A percentile compares a stretch with the other conserved stretches of the same genome.
These are phyloP conservation scores for Graphium sp. DNA, from an alignment of 2,329 filamentous ascomycete genomes.

Conservation along the genomic window DNA sequence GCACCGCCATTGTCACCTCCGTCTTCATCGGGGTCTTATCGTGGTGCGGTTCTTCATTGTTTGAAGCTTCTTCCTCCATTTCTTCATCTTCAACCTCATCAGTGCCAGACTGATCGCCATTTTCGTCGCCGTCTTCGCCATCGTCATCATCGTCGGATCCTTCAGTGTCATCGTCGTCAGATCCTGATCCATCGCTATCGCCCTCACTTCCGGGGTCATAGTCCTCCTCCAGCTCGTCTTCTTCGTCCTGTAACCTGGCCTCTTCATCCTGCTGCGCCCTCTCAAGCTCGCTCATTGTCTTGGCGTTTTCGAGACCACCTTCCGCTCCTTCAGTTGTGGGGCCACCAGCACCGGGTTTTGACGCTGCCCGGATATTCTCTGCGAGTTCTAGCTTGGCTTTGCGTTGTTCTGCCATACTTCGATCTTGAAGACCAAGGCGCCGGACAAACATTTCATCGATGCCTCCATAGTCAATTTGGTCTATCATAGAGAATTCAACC, in stretches of 20 bases:
- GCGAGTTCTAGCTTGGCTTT: slow-evolving; percentile 46
- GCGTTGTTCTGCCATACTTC: slow-evolving; percentile 51
- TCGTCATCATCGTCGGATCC: slow-evolving; percentile 23
- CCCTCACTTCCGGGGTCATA: slow-evolving; percentile 46
- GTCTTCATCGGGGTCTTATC: slow-evolving; percentile 26
- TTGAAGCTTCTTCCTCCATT: slow-evolving; percentile 11
- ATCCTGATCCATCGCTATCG: slow-evolving; percentile 39
- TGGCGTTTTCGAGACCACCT: slow-evolving; percentile 16
- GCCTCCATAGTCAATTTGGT: slow-evolving; percentile 48
- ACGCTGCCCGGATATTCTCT: slow-evolving; percentile 35
- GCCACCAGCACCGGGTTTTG: slow-evolving; percentile 19
- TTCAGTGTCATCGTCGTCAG: slow-evolving; percentile 33
- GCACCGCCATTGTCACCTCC: neutral
- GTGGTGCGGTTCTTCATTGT: slow-evolving; percentile 8
- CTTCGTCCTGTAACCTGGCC: slow-evolving; percentile 37
- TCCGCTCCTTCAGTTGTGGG: slow-evolving; percentile 16
- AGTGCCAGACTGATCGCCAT: slow-evolving; percentile 16
- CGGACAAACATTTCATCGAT: slow-evolving; percentile 48
- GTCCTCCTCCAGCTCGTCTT: slow-evolving; percentile 49
- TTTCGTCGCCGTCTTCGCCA: slow-evolving; percentile 20
- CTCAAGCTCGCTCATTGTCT: slow-evolving; percentile 29
- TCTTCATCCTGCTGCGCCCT: slow-evolving; percentile 32
- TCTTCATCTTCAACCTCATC: slow-evolving; percentile 15
- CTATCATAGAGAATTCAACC: slow-evolving; percentile 51
- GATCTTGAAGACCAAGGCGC: slow-evolving; percentile 43